Evolutionary conservation across 1,284 basidiomycete species (phyloP), one percentile per base, ranked within the genome.

Genomic region (Cronartium ribicola): DNA sequence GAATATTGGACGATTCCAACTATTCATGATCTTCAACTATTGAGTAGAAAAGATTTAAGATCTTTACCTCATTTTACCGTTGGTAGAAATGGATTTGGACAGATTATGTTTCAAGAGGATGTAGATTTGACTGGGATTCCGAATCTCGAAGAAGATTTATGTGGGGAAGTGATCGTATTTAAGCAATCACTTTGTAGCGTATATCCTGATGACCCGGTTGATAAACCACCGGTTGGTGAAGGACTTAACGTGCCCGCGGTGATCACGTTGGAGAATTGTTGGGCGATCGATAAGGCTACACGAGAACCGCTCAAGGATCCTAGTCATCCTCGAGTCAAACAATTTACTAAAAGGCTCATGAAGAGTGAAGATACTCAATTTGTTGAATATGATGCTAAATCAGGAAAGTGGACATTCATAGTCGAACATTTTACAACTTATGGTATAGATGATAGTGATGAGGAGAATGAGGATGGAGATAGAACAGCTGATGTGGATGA

Each of bases 111-210:
- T 85, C 84, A 93, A 61, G 89, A 93, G 75, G 88, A 92, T 0
- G 95, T 98, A 72, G 94, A 98, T 81, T 86, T 98, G 72, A 97
- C 94, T 20, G 88, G 89, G 29, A 84, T 97, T 66, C 84, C 88
- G 20, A 90, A 89, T 78, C 86, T 98, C 60, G 41, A 51, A 39
- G 86, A 88, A 36, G 88, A 89, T 70, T 86, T 98, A 41, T 85
- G 93, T 5, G 96, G 94, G n/a, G 87, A 89, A 72, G 86, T 94
- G 76, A 88, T 98, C 51, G 86, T 89, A 67, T 94, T 99, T 80
- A 90, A 93, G 75, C 89, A 92, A 80, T 91, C 91, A 83, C 92
- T 96, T 81, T 91, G 91, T 79, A 89, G 87, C 73, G 93, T 98
- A 65, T 98, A 98, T 82, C 93, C 94, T 2, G 92, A 96, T 77